A percentile compares a stretch with the other conserved stretches of the same genome.
Conservation (phyloP, 1,284 basidiomycete genomes). For the Pseudozyma sp. region DNA sequence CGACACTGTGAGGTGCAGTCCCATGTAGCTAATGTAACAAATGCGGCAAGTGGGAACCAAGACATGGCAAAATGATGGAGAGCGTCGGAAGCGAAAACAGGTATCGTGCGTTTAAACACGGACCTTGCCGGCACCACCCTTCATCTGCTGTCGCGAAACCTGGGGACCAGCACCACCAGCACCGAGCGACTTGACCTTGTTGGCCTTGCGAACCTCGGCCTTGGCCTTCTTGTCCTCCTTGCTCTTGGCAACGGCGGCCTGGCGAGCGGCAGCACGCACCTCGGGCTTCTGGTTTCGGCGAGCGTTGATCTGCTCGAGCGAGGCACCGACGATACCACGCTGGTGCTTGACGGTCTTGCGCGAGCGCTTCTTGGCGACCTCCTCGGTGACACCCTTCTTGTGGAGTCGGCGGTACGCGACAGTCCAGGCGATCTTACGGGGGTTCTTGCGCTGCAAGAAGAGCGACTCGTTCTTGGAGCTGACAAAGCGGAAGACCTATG, state of each 20-base stretch:
- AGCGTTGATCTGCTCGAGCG: conserved; percentile 88
- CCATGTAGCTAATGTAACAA: conserved; percentile 47
- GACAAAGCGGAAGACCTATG: conserved; percentile 67
- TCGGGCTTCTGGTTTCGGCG: conserved; percentile 82
- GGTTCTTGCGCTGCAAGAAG: conserved; percentile 99
- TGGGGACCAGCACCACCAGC: conserved; percentile 75
- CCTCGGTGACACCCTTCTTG: conserved; percentile 99
- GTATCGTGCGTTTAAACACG: conserved; percentile 53
- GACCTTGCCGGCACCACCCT: conserved; percentile 75
- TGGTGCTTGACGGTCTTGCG: conserved; percentile 97
- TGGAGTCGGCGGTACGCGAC: conserved; percentile 96
- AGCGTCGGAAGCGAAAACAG: neutral
- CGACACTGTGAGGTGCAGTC: conserved; percentile 8
- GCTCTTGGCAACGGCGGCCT: conserved; percentile 92
- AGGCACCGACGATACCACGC: conserved; percentile 97
- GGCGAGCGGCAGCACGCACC: conserved; percentile 82
- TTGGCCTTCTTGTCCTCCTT: conserved; percentile 85
- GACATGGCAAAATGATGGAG: neutral
- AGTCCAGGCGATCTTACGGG: conserved; percentile 99
- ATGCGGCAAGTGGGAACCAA: conserved; percentile 18
- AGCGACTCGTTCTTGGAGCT: conserved; percentile 81
- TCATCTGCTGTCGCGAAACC: conserved; percentile 95
- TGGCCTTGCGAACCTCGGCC: conserved; percentile 63
- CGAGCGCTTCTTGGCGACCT: conserved; percentile 97
- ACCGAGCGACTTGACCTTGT: conserved; percentile 73